Base-by-base conservation (phyloP, 75 land plant species). In the Cupressus sempervirens region DNA sequence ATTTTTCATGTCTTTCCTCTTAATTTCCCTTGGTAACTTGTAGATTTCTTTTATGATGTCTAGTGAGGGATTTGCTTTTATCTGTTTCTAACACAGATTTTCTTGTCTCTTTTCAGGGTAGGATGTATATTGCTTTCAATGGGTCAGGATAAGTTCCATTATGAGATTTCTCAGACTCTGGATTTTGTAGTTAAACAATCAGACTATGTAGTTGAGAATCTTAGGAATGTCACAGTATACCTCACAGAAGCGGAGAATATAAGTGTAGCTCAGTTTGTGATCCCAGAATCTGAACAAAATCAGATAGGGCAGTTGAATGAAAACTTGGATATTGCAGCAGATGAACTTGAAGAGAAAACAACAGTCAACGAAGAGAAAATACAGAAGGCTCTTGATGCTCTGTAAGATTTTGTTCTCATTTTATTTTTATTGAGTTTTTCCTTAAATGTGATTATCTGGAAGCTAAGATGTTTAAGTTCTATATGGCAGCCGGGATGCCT, bases 171-270 rank as follows among this genome's bases (percentile, higher is more conserved):
- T 2, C 14, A 20, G 34, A 52, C 83, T 52, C 35, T 81, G 53
- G 36, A 81, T 41, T 81, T 81, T 81, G 83, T 81, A n/a, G 83
- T 81, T 45, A 93, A 89, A 65, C 95, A 92, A 58, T 95, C 98
- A 77, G 91, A 95, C 41, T 90, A 90, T 58, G 91, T 93, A 7
- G 97, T 92, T 29, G 89, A 95, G 82, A 93, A 85, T 56, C 91
- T 96, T 11, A 89, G 85, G 81, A 94, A 92, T 84, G 97, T 96
- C 23, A 90, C 98, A 36, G 85, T 74, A 50, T 90, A 88, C 80
- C 82, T 96, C 45, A 84, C 90, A 6, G 83, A 92, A 53, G 98
- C 96, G 41, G 89, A 93, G 84, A 85, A 84, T 30, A 91, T 96
- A 18, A 91, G 88, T 84, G 92, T 96, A 82, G 93, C 89, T 34